A percentile compares a stretch with the other conserved stretches of the same genome.
These are phyloP conservation scores for Pochonia chlamydosporia DNA, from an alignment of 2,329 filamentous ascomycete species.

Conservation along the genomic window DNA sequence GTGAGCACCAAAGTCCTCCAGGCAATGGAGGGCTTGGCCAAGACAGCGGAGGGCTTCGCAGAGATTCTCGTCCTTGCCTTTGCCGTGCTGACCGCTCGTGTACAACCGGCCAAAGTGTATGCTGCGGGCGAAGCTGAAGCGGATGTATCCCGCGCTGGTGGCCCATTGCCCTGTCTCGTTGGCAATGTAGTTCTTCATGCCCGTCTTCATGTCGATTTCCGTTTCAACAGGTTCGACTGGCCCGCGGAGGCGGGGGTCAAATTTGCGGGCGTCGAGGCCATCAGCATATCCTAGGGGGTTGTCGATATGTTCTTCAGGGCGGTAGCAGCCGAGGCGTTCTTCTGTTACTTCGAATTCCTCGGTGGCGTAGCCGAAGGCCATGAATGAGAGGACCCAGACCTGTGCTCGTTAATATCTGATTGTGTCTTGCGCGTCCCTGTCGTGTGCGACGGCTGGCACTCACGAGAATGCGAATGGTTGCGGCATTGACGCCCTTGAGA, in stretches of 20 bases:
- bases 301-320: constrained; percentile 68
- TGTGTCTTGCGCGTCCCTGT: background rate
- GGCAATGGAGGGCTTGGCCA: constrained; percentile 69
- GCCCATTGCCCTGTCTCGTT: constrained; percentile 86
- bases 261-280: constrained; percentile 75
- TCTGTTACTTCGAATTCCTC: constrained; percentile 79
- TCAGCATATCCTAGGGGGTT: constrained; percentile 86
- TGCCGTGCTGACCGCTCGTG: constrained; percentile 54
- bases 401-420: constrained; percentile 17
- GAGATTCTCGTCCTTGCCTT: constrained; percentile 69
- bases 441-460: constrained; percentile 6
- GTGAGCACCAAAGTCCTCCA: constrained; percentile 76
- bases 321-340: constrained; percentile 73
- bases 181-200: constrained; percentile 99
- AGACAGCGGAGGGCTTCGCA: constrained; percentile 73
- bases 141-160: constrained; percentile 80
- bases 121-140: constrained; percentile 66
- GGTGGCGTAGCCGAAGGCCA: constrained; percentile 80
- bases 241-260: constrained; percentile 73
- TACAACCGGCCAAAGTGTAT: constrained; percentile 76
- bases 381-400: constrained; percentile 76
- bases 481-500: constrained; percentile 70
- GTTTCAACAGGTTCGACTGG: constrained; percentile 69
- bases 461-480: constrained; percentile 70
- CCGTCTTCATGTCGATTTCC: constrained; percentile 67